Conservation (phyloP, 2,329 filamentous ascomycete genomes). For the Fusarium sp. region DNA sequence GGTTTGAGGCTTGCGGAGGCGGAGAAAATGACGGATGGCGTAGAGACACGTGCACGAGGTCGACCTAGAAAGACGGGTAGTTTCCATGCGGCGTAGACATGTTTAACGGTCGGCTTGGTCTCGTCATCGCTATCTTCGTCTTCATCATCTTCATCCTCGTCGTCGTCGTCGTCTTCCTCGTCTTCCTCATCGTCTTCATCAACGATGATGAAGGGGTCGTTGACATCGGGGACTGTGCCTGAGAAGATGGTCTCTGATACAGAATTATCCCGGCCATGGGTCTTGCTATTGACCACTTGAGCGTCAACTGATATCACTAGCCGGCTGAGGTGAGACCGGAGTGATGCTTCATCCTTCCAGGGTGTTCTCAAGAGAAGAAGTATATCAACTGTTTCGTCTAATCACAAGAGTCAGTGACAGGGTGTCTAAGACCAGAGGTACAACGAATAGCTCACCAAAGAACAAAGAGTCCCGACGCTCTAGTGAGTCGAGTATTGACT, state of each 20-base stretch:
- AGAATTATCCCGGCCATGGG: slow-evolving; percentile 60
- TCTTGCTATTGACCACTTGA: slow-evolving; percentile 70
- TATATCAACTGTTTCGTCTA: slow-evolving; percentile 80
- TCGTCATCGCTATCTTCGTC: slow-evolving; percentile 43
- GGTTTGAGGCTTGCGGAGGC: slow-evolving; percentile 72
- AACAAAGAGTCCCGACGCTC: slow-evolving; percentile 74
- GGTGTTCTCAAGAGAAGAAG: slow-evolving; percentile 77
- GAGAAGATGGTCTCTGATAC: slow-evolving; percentile 71
- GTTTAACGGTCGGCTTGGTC: slow-evolving; percentile 44
- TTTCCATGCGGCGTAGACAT: slow-evolving; percentile 71
- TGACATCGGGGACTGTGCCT: slow-evolving; percentile 61
- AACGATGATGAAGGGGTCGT: slow-evolving; percentile 63
- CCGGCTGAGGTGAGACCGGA: slow-evolving; percentile 70
- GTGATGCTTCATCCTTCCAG: slow-evolving; percentile 65
- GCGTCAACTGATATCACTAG: slow-evolving; percentile 76
- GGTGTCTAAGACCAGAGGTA: slow-evolving; percentile 56
- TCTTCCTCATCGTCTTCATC: slow-evolving; percentile 47
- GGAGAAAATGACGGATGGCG: slow-evolving; percentile 74
- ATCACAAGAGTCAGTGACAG: slow-evolving; percentile 46
- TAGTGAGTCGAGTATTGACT: slow-evolving; percentile 67
- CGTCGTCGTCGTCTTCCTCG: slow-evolving; percentile 54
- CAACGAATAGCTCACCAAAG: slow-evolving; percentile 69
- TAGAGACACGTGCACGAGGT: slow-evolving; percentile 73
- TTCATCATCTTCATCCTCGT: slow-evolving; percentile 49
- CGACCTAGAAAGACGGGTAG: slow-evolving; percentile 67